Percentiles rank a stretch among this genome's conserved stretches.
Evolutionary conservation across 2,329 filamentous ascomycete genomes (phyloP).

Genomic region (Pseudocercospora macadamiae): DNA sequence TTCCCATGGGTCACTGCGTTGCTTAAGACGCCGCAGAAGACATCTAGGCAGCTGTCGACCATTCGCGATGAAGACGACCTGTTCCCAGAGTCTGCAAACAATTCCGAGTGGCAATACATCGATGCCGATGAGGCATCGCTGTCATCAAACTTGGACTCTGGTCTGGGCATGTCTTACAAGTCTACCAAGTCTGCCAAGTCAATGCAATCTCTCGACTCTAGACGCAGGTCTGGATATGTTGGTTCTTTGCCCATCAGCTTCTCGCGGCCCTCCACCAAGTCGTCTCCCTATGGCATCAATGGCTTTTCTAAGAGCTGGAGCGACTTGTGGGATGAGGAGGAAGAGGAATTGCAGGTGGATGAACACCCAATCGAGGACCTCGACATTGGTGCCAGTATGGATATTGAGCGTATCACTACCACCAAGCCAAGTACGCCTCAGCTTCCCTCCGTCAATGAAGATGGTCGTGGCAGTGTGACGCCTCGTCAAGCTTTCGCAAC

Average conservation of each 20-base stretch:
- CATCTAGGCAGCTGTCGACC: constrained; percentile 79
- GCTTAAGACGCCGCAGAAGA: constrained; percentile 71
- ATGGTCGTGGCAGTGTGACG: constrained; percentile 51
- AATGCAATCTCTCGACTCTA: constrained; percentile 53
- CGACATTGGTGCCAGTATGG: constrained; percentile 38
- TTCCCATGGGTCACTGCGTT: constrained; percentile 96
- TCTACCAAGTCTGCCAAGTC: constrained; percentile 57
- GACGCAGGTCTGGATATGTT: constrained; percentile 70
- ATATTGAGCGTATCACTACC: constrained; percentile 43
- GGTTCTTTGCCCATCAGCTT: constrained; percentile 71
- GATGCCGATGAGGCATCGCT: constrained; percentile 78
- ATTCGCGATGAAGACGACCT: constrained; percentile 82
- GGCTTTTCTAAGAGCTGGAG: constrained; percentile 98
- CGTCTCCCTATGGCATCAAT: constrained; percentile 45
- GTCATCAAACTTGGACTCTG: constrained; percentile 82
- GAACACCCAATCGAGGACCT: constrained; percentile 47
- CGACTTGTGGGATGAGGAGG: constrained; percentile 96
- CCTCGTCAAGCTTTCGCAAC: constrained; percentile 58
- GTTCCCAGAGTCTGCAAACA: constrained; percentile 76
- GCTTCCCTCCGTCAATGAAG: constrained; percentile 48
- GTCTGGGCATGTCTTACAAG: constrained; percentile 78
- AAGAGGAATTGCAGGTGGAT: constrained; percentile 70
- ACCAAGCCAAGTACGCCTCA: constrained; percentile 62
- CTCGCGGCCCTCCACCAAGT: constrained; percentile 65
- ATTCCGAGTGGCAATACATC: constrained; percentile 69